Base-by-base conservation (phyloP, 2,329 filamentous ascomycete species). In the Xylariaceae sp. region DNA sequence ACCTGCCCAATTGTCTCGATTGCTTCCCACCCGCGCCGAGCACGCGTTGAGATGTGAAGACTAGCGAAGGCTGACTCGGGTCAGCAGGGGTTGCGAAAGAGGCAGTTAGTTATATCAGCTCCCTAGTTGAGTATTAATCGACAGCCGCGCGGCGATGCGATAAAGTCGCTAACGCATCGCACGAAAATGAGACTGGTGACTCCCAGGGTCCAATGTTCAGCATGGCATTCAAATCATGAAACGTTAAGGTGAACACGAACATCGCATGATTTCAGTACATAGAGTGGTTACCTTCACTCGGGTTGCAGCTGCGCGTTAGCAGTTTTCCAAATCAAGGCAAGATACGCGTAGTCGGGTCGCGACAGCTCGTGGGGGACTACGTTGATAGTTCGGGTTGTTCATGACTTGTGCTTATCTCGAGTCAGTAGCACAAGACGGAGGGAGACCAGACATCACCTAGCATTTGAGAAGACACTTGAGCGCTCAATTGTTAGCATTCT, bases 401-500 rank as follows among this genome's bases (percentile, higher is more conserved):
- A 15, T 31, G 40, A 11, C 14, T 22, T 27, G 11, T 49, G 17
- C 44, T 39, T 42, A 36, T 18, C 51, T 47, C 47, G n/a, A 15
- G 43, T 30, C n/a, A 42, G 48, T 44, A n/a, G 30, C 17, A 31
- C 12, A 39, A 11, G 32, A 44, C 45, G 18, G 35, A 15, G 32
- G 39, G 52, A 45, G 22, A 40, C 15, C 44, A 52, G 44, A 48
- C 51, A 60, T 58, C 47, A 56, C 53, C 49, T 44, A 12, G n/a
- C 15, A 46, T 32, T n/a, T 6, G 33, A 32, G 17, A 18, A 47
- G 45, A 7, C 4, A 38, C 44, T 53, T 51, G 35, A 38, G 32
- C 15, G 36, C 55, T 40, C 46, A 17, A 27, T 19, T 65, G 66
- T 68, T 62, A 68, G 66, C 61, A 49, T 53, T 58, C 54, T 52